Evolutionary conservation across 352 stramenopile species (phyloP), one percentile per base, ranked within the genome.

Genomic region (Phytopythium mirpurense): DNA sequence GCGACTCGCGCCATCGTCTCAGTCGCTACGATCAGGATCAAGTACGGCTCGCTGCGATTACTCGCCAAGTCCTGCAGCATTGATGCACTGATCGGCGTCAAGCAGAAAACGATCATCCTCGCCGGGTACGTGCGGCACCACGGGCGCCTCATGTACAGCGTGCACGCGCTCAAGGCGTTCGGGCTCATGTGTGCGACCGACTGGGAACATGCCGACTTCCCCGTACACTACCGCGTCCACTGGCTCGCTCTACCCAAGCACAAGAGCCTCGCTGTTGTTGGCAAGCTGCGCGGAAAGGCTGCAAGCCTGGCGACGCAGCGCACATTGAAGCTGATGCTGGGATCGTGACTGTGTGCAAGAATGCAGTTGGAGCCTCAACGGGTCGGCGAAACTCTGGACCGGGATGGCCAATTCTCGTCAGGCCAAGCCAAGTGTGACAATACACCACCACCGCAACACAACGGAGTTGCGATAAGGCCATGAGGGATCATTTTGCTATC

Each of bases 61-160:
- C 31, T 70, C 29, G 27, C 34, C 19, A 51, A 52, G 26, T 50
- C 38, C 1, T 70, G 62, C n/a, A 60, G 47, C 10, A 58, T 70
- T n/a, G 54, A 70, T 21, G 24, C 47, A 47, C 44, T 32, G 26
- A 11, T 70, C 3, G 54, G 58, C 2, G 37, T 51, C 15, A 49
- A 54, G 23, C 54, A 43, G 27, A 70, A 70, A 19, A n/a, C 63
- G 40, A 57, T 63, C 24, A 37, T 60, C 23, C 26, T 70, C 26
- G 54, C 24, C 23, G 58, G 57, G 9, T 69, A 69, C 27, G 35
- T 54, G 2, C 18, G 23, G 5, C 19, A 52, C 10, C 15, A 42
- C 12, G 21, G 15, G 1, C 29, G 34, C 2, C 21, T 52, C 26
- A n/a, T 42, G 16, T 43, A 43, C 46, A 32, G 29, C n/a, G 19